Percentiles rank a stretch among this genome's conserved stretches.
These are phyloP conservation scores for Rhynchosporium secalis DNA, from an alignment of 2,329 filamentous ascomycete genomes.

Conservation along the genomic window DNA sequence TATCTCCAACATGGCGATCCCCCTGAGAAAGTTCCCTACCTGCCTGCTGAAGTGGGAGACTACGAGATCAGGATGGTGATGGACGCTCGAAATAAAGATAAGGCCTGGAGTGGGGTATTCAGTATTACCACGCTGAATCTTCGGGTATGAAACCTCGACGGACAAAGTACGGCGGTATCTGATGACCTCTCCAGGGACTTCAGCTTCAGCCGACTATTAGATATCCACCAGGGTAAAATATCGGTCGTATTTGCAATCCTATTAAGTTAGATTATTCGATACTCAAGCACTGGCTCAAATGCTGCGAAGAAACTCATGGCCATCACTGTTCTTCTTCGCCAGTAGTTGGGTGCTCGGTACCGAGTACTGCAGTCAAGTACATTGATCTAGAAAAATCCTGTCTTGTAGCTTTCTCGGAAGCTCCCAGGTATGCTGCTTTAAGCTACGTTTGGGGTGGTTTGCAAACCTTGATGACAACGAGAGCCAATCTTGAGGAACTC, in stretches of 20 bases:
- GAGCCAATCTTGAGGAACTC: conserved; percentile 11
- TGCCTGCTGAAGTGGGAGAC: not conserved
- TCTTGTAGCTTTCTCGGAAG: not conserved
- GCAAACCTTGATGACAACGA: conserved; percentile 8
- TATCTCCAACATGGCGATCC: conserved; percentile 1
- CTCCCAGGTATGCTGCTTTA: conserved; percentile 20
- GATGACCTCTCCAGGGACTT: not conserved
- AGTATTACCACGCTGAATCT: not conserved
- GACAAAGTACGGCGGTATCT: not conserved
- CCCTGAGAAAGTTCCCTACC: too few species aligned
- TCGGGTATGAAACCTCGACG: not conserved
- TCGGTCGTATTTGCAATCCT: conserved; percentile 14
- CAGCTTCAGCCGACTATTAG: conserved; percentile 3
- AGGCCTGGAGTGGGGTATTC: not conserved
- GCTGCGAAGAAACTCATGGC: conserved; percentile 10
- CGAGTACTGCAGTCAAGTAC: conserved; percentile 6
- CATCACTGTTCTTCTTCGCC: not conserved
- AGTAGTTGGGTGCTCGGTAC: not conserved
- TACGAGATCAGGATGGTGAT: not conserved
- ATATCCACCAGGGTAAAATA: conserved; percentile 2
- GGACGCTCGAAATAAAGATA: not conserved
- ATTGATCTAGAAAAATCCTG: conserved; percentile 8
- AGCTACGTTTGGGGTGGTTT: conserved; percentile 27
- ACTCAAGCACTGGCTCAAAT: conserved; percentile 10
- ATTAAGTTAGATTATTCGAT: not conserved